These are phyloP conservation scores for Clausena lansium DNA, from an alignment of 345 rosid genomes.

Conservation along the genomic window DNA sequence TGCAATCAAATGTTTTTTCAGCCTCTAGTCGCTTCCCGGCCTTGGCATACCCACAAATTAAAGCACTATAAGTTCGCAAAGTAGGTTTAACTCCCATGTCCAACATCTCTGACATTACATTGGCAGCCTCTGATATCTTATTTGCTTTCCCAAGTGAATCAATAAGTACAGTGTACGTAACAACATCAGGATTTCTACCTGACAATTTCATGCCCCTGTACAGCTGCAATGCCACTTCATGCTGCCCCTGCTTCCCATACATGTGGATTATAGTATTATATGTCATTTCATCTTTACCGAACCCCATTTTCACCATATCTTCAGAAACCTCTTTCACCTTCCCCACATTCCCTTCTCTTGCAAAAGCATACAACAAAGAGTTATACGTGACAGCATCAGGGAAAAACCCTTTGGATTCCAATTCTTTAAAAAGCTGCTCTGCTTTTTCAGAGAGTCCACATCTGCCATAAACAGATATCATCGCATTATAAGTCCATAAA, in stretches of 20 bases:
- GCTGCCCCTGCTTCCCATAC: slow-evolving; percentile 89
- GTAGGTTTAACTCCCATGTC: slow-evolving; percentile 78
- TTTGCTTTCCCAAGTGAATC: slow-evolving; percentile 90
- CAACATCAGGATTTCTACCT: slow-evolving; percentile 73
- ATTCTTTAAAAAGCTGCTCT: slow-evolving; percentile 63
- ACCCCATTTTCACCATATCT: slow-evolving; percentile 76
- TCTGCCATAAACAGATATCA: slow-evolving; percentile 88
- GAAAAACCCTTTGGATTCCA: slow-evolving; percentile 71
- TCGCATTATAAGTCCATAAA: slow-evolving; percentile 94
- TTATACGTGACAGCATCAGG: slow-evolving; percentile 92
- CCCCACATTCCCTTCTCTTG: slow-evolving; percentile 72
- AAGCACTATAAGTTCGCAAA: slow-evolving; percentile 85
- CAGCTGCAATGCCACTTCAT: slow-evolving; percentile 66
- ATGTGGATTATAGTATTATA: slow-evolving; percentile 91
- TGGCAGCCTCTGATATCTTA: slow-evolving; percentile 67
- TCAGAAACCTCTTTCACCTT: slow-evolving; percentile 71
- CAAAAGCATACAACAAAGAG: slow-evolving; percentile 92
- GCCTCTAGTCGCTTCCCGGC: slow-evolving; percentile 81
- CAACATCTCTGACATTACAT: slow-evolving; percentile 90
- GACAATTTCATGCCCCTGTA: slow-evolving; percentile 79
- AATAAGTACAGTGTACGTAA: slow-evolving; percentile 87
- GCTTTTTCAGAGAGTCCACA: slow-evolving; percentile 75
- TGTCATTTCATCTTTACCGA: slow-evolving; percentile 83
- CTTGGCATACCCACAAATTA: slow-evolving; percentile 94
- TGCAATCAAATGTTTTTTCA: slow-evolving; percentile 70